These are phyloP conservation scores for Flaveria bidentis DNA, from an alignment of 129 eudicot species.

Conservation along the genomic window DNA sequence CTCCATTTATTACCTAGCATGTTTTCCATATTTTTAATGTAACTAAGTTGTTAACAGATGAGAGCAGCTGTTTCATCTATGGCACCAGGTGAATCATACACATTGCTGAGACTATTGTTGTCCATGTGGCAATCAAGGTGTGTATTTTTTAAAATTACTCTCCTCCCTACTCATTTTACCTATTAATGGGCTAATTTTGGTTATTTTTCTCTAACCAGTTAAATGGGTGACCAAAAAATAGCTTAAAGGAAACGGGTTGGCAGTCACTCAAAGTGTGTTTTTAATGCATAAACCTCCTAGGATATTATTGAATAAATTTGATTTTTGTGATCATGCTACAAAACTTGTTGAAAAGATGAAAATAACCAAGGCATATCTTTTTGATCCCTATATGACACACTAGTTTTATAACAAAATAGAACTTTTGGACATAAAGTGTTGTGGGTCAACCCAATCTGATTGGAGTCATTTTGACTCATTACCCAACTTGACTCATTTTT, in stretches of 20 bases:
- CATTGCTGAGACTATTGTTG: constrained; percentile 54
- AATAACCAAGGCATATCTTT: not conserved
- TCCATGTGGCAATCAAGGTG: constrained; percentile 59
- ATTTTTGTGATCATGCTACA: not conserved
- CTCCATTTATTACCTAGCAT: not conserved
- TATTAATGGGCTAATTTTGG: not conserved
- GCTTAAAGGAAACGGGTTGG: not conserved
- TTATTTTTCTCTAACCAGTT: not conserved
- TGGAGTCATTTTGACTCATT: not conserved
- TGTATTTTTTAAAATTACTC: not conserved
- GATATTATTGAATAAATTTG: not conserved
- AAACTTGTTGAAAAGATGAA: not conserved
- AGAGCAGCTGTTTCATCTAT: constrained; percentile 56
- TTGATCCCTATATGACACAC: not conserved
- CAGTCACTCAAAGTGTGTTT: not conserved
- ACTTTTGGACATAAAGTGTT: not conserved
- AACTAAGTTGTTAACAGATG: constrained; percentile 48
- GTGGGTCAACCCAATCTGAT: not conserved
- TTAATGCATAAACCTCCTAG: not conserved
- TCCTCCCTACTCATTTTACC: not conserved
- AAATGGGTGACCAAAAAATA: not conserved
- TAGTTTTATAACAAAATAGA: not conserved
- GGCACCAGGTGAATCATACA: constrained; percentile 60
- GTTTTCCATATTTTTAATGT: constrained; percentile 18
- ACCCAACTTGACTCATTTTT: not conserved